These are phyloP conservation scores for Athelia psychrophila DNA, from an alignment of 1,284 basidiomycete genomes.

Conservation along the genomic window DNA sequence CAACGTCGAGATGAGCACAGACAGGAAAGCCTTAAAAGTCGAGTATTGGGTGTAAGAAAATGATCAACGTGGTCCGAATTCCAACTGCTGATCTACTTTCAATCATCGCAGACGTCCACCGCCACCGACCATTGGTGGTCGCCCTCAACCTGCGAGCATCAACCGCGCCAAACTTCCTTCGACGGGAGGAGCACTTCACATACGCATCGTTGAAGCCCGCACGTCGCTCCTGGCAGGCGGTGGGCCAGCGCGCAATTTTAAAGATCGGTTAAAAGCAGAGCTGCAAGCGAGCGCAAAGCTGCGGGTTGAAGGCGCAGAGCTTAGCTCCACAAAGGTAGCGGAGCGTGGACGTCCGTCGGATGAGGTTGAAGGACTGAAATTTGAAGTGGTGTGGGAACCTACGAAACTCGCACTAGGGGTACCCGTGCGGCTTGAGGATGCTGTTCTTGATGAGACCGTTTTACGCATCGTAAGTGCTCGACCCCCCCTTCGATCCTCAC, in stretches of 20 bases:
- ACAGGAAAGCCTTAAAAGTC: conserved; percentile 61
- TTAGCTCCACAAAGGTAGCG: too few relatives aligned
- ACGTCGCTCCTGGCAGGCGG: conserved; percentile 30
- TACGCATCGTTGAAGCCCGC: conserved; percentile 44
- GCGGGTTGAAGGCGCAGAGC: conserved; percentile 15
- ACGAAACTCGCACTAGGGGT: conserved; percentile 58
- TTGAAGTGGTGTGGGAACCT: conserved; percentile 68
- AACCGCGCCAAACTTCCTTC: conserved; percentile 45
- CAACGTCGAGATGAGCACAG: conserved; percentile 57
- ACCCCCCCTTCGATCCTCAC: neutral
- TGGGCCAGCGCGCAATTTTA: conserved; percentile 45
- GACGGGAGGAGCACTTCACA: conserved; percentile 51
- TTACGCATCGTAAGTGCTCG: conserved; percentile 41
- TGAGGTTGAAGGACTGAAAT: conserved; percentile 57
- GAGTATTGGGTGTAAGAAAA: conserved; percentile 74
- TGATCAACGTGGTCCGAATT: conserved; percentile 1
- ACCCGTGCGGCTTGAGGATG: conserved; percentile 40
- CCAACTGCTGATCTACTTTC: conserved; percentile 2
- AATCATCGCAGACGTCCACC: conserved; percentile 41
- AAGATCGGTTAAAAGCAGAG: conserved; percentile 52
- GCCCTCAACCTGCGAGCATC: conserved; percentile 13
- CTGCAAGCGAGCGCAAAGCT: conserved; percentile 64
- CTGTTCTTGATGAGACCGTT: conserved; percentile 29
- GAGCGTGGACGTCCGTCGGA: conserved; percentile 53
- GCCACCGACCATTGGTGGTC: conserved; percentile 36